These are phyloP conservation scores for Alternaria novae-zelandiae DNA, from an alignment of 2,329 filamentous ascomycete genomes.

Conservation along the genomic window DNA sequence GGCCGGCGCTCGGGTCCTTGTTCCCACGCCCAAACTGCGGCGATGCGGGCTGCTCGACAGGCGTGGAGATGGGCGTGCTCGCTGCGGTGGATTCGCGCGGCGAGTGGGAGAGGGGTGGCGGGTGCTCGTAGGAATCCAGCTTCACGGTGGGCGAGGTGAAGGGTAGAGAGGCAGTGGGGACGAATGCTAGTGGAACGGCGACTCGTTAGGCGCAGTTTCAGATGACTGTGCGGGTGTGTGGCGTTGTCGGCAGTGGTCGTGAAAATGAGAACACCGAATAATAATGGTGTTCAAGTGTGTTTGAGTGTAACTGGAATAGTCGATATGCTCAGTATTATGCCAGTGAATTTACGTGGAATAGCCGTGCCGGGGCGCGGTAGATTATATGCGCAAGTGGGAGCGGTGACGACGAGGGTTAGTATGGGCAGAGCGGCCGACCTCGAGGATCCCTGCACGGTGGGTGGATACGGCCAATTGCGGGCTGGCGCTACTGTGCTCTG, in stretches of 20 bases:
- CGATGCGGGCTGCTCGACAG: conserved; percentile 48
- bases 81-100: conserved; percentile 60
- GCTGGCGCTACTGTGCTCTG: conserved; percentile 28
- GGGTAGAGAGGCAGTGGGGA: conserved; percentile 5
- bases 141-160: conserved; percentile 49
- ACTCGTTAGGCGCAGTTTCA: conserved; percentile 10
- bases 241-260: background rate
- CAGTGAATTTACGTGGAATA: conserved; percentile 1
- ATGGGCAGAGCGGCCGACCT: conserved; percentile 20
- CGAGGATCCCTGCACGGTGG: conserved; percentile 25
- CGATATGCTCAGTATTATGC: background rate
- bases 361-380: conserved; percentile 23
- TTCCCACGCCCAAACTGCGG: conserved; percentile 51
- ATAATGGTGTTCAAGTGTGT: background rate
- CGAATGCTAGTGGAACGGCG: conserved; percentile 14
- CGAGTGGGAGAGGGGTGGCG: conserved; percentile 60
- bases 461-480: conserved; percentile 29
- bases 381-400: conserved; percentile 30
- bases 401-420: conserved; percentile 31
- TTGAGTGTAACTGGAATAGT: background rate
- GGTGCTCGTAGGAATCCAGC: conserved; percentile 62
- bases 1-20: conserved; percentile 44
- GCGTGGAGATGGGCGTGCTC: conserved; percentile 57
- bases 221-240: conserved; percentile 13
- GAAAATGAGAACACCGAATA: background rate